Conservation (phyloP, 805 yeast genomes). For the Kregervanrija fluxuum region DNA sequence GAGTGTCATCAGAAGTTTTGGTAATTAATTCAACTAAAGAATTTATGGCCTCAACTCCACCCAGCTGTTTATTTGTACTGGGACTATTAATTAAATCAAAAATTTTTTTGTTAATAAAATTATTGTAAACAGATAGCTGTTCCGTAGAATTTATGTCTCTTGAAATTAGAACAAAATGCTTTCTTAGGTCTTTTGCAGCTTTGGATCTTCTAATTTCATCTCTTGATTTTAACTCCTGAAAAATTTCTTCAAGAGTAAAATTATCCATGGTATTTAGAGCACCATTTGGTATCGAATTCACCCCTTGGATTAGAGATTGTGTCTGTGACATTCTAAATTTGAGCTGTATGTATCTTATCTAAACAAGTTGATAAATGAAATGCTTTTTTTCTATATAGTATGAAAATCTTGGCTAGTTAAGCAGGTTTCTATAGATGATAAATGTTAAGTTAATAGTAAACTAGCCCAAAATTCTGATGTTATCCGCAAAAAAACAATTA, state of each 20-base stretch:
- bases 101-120: constrained; percentile 78
- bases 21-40: constrained; percentile 79
- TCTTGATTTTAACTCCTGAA: constrained; percentile 39
- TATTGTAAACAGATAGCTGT: constrained; percentile 72
- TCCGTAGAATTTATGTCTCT: constrained; percentile 72
- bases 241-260: constrained; percentile 44
- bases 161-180: constrained; percentile 62
- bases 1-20: constrained; percentile 36
- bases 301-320: not conserved
- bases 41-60: constrained; percentile 88
- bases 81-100: constrained; percentile 77
- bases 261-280: constrained; percentile 15
- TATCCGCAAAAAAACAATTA: too few relatives aligned
- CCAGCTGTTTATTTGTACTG: constrained; percentile 66
- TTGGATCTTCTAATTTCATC: constrained; percentile 36
- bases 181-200: constrained; percentile 67
- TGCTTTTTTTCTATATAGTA: not conserved
- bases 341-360: too few relatives aligned
- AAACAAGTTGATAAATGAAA: too few relatives aligned
- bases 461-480: too few relatives aligned
- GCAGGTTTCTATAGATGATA: too few relatives aligned
- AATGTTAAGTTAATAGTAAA: too few relatives aligned
- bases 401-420: not conserved
- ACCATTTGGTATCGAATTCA: constrained; percentile 4
- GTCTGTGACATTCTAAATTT: constrained; percentile 6